These are phyloP conservation scores for Gymnopus androsaceus DNA, from an alignment of 1,284 basidiomycete species.

Conservation along the genomic window DNA sequence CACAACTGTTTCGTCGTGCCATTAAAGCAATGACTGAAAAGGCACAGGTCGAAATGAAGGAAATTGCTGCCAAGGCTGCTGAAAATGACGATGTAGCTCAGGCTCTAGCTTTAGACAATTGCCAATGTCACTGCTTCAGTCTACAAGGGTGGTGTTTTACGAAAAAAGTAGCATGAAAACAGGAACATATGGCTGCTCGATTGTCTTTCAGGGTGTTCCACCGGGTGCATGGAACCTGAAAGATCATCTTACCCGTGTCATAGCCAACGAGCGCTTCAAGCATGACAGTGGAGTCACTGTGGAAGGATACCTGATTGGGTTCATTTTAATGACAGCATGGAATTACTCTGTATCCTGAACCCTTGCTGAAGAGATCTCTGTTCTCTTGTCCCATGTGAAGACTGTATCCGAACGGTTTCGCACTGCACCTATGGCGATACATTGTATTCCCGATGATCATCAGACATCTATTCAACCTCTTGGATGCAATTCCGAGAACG, in stretches of 20 bases:
- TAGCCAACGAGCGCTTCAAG: constrained; percentile 11
- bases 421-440: constrained; percentile 11
- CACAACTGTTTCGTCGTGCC: neutral
- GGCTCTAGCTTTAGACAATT: constrained; percentile 13
- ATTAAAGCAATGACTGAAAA: constrained; percentile 8
- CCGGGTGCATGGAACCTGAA: constrained; percentile 14
- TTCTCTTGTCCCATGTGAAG: neutral
- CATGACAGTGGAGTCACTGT: constrained; percentile 15
- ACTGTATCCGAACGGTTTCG: constrained; percentile 14
- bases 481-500: constrained; percentile 19
- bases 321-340: constrained; percentile 4
- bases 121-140: constrained; percentile 11
- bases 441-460: constrained; percentile 1
- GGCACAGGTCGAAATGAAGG: neutral
- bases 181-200: constrained; percentile 14
- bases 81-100: neutral
- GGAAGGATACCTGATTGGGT: constrained; percentile 16
- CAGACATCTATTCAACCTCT: constrained; percentile 16
- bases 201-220: constrained; percentile 9
- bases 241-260: constrained; percentile 9
- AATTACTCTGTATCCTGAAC: constrained; percentile 13
- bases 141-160: constrained; percentile 14
- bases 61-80: neutral
- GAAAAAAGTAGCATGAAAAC: constrained; percentile 12
- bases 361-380: constrained; percentile 10